Conservation (phyloP, 1,139 yeast genomes). For the Sugiyamaella grinbergsii region DNA sequence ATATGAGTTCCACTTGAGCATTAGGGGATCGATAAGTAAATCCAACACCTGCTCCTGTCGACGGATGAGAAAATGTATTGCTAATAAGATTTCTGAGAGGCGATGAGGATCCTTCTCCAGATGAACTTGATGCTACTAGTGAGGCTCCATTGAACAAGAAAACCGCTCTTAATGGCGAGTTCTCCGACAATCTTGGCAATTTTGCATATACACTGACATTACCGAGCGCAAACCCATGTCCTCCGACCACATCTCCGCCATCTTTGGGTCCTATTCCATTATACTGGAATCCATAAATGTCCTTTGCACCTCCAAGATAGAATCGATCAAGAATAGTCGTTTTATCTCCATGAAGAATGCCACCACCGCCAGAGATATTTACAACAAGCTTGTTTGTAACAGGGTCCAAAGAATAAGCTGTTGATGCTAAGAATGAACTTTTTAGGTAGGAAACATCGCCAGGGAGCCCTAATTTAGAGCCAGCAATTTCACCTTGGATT, state of each 20-base stretch:
- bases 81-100: constrained; percentile 8
- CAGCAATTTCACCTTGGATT: constrained; percentile 60
- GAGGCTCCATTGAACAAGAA: constrained; percentile 75
- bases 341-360: constrained; percentile 25
- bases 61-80: constrained; percentile 22
- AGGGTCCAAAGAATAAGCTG: constrained; percentile 33
- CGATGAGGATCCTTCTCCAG: constrained; percentile 7
- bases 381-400: constrained; percentile 28
- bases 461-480: constrained; percentile 34
- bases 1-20: constrained; percentile 89
- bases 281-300: constrained; percentile 70
- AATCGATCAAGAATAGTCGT: constrained; percentile 49
- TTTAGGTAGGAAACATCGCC: constrained; percentile 44
- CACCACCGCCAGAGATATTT: constrained; percentile 28
- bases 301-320: constrained; percentile 82
- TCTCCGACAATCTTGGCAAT: constrained; percentile 55
- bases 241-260: constrained; percentile 62
- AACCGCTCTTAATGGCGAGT: constrained; percentile 69
- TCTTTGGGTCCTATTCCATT: constrained; percentile 89
- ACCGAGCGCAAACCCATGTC: constrained; percentile 75
- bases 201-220: constrained; percentile 59
- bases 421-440: constrained; percentile 37
- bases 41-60: constrained; percentile 52
- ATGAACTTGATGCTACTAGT: constrained; percentile 43
- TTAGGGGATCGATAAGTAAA: constrained; percentile 79